These are phyloP conservation scores for Collybiopsis confluens DNA, from an alignment of 768 basidiomycete genomes.

Conservation along the genomic window DNA sequence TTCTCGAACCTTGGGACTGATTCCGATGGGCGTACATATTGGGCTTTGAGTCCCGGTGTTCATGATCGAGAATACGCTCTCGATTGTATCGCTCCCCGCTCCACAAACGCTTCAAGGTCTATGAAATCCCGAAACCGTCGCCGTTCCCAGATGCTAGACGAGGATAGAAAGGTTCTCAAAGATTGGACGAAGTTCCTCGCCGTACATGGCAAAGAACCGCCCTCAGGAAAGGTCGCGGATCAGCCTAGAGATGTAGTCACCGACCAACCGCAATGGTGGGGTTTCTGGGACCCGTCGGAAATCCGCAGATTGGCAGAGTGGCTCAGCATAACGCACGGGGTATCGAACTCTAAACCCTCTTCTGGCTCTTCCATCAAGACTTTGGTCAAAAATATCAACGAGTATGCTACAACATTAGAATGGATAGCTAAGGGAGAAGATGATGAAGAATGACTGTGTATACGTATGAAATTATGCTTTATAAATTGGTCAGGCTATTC, in stretches of 20 bases:
- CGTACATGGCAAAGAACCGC: constrained; percentile 65
- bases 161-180: constrained; percentile 47
- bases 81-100: constrained; percentile 25
- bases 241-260: constrained; percentile 21
- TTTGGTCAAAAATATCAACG: constrained; percentile 50
- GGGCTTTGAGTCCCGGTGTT: constrained; percentile 56
- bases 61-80: constrained; percentile 51
- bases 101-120: constrained; percentile 11
- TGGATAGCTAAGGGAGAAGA: constrained; percentile 45
- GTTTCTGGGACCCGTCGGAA: constrained; percentile 61
- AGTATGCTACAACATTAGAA: constrained; percentile 57
- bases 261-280: constrained; percentile 61
- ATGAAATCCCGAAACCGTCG: constrained; percentile 34
- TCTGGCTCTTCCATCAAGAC: constrained; percentile 22
- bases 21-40: constrained; percentile 62
- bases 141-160: constrained; percentile 33
- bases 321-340: constrained; percentile 38
- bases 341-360: constrained; percentile 5
- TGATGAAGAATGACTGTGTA: neutral
- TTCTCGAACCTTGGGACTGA: constrained; percentile 67
- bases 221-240: constrained; percentile 23
- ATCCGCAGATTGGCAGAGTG: constrained; percentile 64
- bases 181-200: constrained; percentile 79
- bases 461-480: neutral
- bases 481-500: too few species aligned